These are phyloP conservation scores for Nectriaceae sp. DNA, from an alignment of 2,329 filamentous ascomycete genomes.

Conservation along the genomic window DNA sequence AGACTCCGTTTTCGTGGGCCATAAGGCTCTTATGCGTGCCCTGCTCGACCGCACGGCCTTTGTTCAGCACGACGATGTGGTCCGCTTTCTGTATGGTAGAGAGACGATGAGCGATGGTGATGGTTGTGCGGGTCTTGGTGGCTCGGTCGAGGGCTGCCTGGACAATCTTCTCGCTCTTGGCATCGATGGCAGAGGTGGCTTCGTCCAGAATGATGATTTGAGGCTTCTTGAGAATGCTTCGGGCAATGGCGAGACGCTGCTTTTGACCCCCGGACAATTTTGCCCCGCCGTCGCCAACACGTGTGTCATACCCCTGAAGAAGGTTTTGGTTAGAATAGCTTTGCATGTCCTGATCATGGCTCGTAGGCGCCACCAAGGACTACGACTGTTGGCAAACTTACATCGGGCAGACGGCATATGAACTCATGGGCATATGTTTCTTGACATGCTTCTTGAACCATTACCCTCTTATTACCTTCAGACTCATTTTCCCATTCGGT, in stretches of 20 bases:
- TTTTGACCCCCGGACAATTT: slow-evolving; percentile 66
- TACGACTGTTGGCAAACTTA: slow-evolving; percentile 4
- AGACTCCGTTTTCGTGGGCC: slow-evolving; percentile 39
- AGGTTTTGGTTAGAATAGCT: no score
- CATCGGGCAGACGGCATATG: slow-evolving; percentile 46
- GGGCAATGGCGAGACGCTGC: slow-evolving; percentile 61
- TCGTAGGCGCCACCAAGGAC: no score
- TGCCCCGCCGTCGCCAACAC: slow-evolving; percentile 61
- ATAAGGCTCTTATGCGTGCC: slow-evolving; percentile 62
- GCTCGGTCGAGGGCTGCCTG: slow-evolving; percentile 54
- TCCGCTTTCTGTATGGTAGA: slow-evolving; percentile 60
- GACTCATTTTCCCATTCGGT: slow-evolving; percentile 23
- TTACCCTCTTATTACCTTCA: slow-evolving; percentile 37
- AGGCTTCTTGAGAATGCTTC: slow-evolving; percentile 40
- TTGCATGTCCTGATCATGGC: no score
- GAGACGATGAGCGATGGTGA: slow-evolving; percentile 63
- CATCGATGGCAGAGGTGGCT: slow-evolving; percentile 58
- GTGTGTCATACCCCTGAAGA: slow-evolving; percentile 57
- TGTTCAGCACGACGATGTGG: slow-evolving; percentile 61
- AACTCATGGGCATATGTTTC: slow-evolving; percentile 51
- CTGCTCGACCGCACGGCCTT: slow-evolving; percentile 58
- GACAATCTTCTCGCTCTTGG: slow-evolving; percentile 46
- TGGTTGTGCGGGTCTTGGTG: slow-evolving; percentile 56
- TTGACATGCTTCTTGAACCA: slow-evolving; percentile 44
- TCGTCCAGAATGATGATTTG: slow-evolving; percentile 65